Evolutionary conservation across 1,284 basidiomycete genomes (phyloP).

Genomic region (Mycosarcoma maydis): DNA sequence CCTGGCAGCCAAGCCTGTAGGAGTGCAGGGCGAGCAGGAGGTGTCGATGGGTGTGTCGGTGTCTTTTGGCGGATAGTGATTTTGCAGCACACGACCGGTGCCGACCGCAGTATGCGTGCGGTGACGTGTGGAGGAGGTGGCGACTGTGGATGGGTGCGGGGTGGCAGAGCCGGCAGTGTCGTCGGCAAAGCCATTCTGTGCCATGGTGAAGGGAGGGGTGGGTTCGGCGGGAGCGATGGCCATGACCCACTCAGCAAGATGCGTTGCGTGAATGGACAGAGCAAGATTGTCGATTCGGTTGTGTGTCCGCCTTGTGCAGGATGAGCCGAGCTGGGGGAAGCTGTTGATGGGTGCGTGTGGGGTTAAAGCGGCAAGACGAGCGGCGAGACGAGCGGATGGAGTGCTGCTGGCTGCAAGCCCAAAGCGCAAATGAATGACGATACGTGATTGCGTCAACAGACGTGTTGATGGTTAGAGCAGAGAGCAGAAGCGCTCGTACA

Average conservation of each 20-base stretch:
- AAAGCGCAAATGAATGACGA: no score
- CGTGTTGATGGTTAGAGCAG: not conserved
- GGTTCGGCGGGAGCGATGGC: conserved; percentile 15
- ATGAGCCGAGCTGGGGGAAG: no score
- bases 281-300: no score
- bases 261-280: no score
- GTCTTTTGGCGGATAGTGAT: conserved; percentile 38
- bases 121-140: conserved; percentile 4
- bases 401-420: no score
- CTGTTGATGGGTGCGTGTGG: no score
- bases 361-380: no score
- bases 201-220: conserved; percentile 6
- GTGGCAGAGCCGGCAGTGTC: conserved; percentile 6
- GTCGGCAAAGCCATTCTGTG: not conserved
- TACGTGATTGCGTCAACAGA: not conserved
- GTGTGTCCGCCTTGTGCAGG: no score
- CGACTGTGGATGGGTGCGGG: conserved; percentile 19
- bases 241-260: conserved; percentile 11
- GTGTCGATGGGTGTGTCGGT: conserved; percentile 5
- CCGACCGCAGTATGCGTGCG: conserved; percentile 4
- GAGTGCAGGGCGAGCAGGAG: conserved; percentile 6
- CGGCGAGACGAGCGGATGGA: no score
- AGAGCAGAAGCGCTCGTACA: no score
- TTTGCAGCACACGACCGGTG: conserved; percentile 27
- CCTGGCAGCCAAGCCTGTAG: conserved; percentile 19